A percentile compares a stretch with the other conserved stretches of the same genome.
These are phyloP conservation scores for Cenococcum geophilum DNA, from an alignment of 495 filamentous ascomycete genomes.

Conservation along the genomic window DNA sequence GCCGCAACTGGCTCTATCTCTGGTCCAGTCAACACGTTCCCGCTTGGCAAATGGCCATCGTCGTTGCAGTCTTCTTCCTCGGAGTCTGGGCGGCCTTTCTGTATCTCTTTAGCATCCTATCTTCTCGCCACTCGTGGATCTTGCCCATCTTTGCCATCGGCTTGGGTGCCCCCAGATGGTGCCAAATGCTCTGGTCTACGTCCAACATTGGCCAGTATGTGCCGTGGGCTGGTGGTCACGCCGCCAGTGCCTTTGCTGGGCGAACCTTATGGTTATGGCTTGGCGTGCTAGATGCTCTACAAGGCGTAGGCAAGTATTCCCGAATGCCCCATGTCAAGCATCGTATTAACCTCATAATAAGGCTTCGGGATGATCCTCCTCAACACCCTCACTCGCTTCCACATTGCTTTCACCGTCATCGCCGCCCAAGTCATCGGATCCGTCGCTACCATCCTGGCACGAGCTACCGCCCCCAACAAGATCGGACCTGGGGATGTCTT, in stretches of 20 bases:
- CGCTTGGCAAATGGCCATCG: no score
- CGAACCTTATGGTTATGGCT: conserved; percentile 60
- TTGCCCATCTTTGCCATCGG: conserved; percentile 62
- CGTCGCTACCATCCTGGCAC: conserved; percentile 52
- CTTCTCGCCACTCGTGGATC: conserved; percentile 56
- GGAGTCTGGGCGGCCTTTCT: conserved; percentile 50
- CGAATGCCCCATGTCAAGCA: no score
- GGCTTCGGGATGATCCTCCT: conserved; percentile 61
- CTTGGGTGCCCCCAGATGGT: conserved; percentile 58
- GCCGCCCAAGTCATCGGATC: conserved; percentile 52
- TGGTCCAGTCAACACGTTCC: conserved; percentile 50
- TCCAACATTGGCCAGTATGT: conserved; percentile 54
- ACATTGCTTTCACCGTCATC: conserved; percentile 51
- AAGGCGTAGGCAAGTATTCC: no score
- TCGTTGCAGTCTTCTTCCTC: conserved; percentile 55
- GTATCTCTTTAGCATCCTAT: conserved; percentile 44
- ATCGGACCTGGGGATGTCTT: conserved; percentile 58
- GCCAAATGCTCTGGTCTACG: conserved; percentile 58
- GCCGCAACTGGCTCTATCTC: conserved; percentile 58
- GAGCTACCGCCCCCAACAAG: conserved; percentile 53
- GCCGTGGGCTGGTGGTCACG: conserved; percentile 49
- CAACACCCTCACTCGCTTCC: conserved; percentile 56
- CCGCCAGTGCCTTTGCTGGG: conserved; percentile 48
- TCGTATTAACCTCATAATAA: no score
- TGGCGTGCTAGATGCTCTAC: conserved; percentile 56